These are phyloP conservation scores for Nitzschia inconspicua DNA, from an alignment of 108 stramenopile genomes.

Conservation along the genomic window DNA sequence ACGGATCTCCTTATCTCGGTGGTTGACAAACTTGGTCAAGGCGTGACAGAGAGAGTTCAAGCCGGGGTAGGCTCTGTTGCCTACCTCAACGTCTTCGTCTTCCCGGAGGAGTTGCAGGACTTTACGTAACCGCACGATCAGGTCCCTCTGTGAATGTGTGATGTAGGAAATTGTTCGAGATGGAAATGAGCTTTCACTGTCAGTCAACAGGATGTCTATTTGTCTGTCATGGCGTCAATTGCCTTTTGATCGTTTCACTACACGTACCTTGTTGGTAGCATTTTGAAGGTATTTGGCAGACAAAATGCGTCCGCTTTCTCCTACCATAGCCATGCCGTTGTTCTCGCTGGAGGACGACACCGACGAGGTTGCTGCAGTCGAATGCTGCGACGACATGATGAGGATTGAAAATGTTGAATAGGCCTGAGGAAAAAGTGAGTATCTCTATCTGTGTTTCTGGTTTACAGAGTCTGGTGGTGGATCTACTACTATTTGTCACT, in stretches of 20 bases:
- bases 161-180: not conserved
- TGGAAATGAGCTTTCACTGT: too few relatives aligned
- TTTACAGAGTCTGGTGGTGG: too few relatives aligned
- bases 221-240: not conserved
- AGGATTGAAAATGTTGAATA: too few relatives aligned
- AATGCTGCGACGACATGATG: too few relatives aligned
- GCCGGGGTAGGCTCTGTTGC: conserved; percentile 43
- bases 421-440: too few relatives aligned
- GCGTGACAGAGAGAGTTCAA: conserved; percentile 43
- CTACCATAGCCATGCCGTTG: not conserved
- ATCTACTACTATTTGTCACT: too few relatives aligned
- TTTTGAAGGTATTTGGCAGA: conserved; percentile 30
- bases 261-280: conserved; percentile 30
- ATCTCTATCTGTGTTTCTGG: too few relatives aligned
- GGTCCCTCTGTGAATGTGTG: conserved; percentile 32
- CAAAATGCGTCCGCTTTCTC: conserved; percentile 14
- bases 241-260: not conserved
- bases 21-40: conserved; percentile 46
- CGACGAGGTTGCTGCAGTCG: too few relatives aligned
- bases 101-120: conserved; percentile 33
- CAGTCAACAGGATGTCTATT: not conserved
- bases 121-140: conserved; percentile 33
- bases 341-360: too few relatives aligned
- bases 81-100: conserved; percentile 28
- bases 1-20: conserved; percentile 71